Evolutionary conservation across 495 filamentous ascomycete genomes (phyloP), one percentile per base, ranked within the genome.

Genomic region (Neurospora sp.): DNA sequence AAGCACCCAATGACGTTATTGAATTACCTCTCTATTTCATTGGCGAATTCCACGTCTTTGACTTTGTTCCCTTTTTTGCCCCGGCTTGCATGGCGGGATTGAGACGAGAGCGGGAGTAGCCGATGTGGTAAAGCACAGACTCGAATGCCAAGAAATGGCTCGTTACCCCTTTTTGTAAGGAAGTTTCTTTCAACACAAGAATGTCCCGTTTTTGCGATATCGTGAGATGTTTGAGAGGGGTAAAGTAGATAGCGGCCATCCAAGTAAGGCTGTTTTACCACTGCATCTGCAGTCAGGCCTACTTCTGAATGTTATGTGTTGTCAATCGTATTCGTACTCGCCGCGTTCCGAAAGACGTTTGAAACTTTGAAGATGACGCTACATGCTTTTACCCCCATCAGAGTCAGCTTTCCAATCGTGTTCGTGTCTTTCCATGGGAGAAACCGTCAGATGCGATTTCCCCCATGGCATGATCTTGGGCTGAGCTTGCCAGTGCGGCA

Each of bases 401-500:
- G 20, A 59, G 9, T 14, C 20, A 59, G 20, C 10, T 59, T 37
- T 6, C 48, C 53, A 17, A 65, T 65, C 14, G 14, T 17, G 10
- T 37, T 65, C 14, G 14, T 17, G 10, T 37, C 53, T 65, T 65
- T 17, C 7, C 53, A 37, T 65, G 27, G 12, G 2, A 31, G 14
- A 61, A 61, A 31, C 53, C 53, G 53, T 17, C 53, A 61, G 53
- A 65, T 65, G 53, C 53, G 53, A 10, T 42, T 69, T 44, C 37
- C 68, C 45, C 38, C 16, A 72, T 77, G 72, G 76, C 73, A 75
- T 76, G 76, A 76, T 79, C 27, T 65, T 65, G 53, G 53, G 27
- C 27, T 65, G 53, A 65, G 53, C 14, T 65, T 65, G 53, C 27
- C 53, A 35, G 53, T 65, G 27, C 14, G 53, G 53, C 16, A 35